phyloP scores from a whole-genome alignment of 805 yeast species.

The Nakazawaea molendinolei region DNA sequence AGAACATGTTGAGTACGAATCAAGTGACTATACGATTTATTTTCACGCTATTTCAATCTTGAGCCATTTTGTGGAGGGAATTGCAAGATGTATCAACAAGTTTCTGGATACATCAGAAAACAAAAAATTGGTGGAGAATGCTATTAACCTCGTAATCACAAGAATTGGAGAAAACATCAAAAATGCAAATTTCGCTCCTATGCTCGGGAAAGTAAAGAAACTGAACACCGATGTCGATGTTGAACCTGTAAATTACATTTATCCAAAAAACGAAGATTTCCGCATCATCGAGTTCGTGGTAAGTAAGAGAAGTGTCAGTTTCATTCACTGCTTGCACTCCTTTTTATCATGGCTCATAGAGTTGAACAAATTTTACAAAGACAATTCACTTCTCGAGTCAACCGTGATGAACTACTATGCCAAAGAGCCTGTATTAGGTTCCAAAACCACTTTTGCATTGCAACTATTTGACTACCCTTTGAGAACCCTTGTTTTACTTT shows the following conservation, averaged over 20 bases:
- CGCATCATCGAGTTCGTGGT: conserved; percentile 34
- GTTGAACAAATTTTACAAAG: conserved; percentile 27
- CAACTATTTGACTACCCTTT: conserved; percentile 65
- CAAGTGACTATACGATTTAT: conserved; percentile 69
- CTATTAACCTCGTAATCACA: conserved; percentile 25
- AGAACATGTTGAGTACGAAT: conserved; percentile 87
- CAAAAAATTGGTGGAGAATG: conserved; percentile 18
- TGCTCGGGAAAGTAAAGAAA: conserved; percentile 23
- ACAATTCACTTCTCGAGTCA: conserved; percentile 19
- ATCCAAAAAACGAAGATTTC: conserved; percentile 16
- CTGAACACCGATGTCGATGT: conserved; percentile 1
- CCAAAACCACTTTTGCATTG: conserved; percentile 12
- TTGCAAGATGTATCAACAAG: conserved; percentile 38
- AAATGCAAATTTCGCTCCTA: conserved; percentile 23
- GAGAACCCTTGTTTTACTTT: conserved; percentile 65
- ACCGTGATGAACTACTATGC: conserved; percentile 11
- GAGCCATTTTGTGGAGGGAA: conserved; percentile 50
- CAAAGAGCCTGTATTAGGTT: conserved; percentile 1
- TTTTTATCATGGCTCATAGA: conserved; percentile 68
- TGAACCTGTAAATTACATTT: conserved; percentile 3
- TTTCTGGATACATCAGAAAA: conserved; percentile 5
- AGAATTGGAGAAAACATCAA: conserved; percentile 27
- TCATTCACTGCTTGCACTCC: conserved; percentile 77
- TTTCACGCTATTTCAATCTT: conserved; percentile 66
- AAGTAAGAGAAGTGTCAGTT: conserved; percentile 46